Base-by-base conservation (phyloP, 495 filamentous ascomycete species). In the Aspergillus ostianus region DNA sequence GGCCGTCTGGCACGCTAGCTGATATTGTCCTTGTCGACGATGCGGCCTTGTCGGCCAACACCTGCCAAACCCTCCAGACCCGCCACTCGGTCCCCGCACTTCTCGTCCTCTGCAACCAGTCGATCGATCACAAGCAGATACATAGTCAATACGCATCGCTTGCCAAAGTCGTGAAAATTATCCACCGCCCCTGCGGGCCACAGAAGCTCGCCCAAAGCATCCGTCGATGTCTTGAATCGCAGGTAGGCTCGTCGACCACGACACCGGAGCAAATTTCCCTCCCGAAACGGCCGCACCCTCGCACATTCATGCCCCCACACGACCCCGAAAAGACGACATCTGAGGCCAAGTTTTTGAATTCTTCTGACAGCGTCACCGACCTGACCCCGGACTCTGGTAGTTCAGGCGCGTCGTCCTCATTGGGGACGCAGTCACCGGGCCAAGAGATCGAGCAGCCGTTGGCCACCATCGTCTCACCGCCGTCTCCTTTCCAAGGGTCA, bases 121-220 rank as follows among this genome's bases (percentile, higher is more conserved):
- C 73, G 0, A 61, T 72, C 20, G 76, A 76, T 61, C 72, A 74
- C 52, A 65, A 53, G 27, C 57, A 58, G 3, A 64, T 66, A 13
- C 64, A 58, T 15, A 66, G 67, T 0, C 62, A 70, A n/a, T 80
- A 71, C 70, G 47, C 68, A 5, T 64, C 68, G 17, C 57, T 74
- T 26, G 69, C 74, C 9, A 58, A 66, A 8, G 67, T 73, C 0
- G 72, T 80, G 18, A 73, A 78, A 50, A 74, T 82, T 30, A 70
- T 84, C 19, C 76, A 79, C 23, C 81, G 77, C 41, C 83, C 83
- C 6, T 84, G 80, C 58, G 87, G 86, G 0, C 87, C 87, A 17
- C 80, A 87, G 59, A 90, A 89, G 62, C 64, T 89, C 30, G 85
- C 84, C 9, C 85, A 84, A 9, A 70, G 80, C 71, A 60, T 79